These are phyloP conservation scores for Ganoderma lingzhi DNA, from an alignment of 1,284 basidiomycete species.

Conservation along the genomic window DNA sequence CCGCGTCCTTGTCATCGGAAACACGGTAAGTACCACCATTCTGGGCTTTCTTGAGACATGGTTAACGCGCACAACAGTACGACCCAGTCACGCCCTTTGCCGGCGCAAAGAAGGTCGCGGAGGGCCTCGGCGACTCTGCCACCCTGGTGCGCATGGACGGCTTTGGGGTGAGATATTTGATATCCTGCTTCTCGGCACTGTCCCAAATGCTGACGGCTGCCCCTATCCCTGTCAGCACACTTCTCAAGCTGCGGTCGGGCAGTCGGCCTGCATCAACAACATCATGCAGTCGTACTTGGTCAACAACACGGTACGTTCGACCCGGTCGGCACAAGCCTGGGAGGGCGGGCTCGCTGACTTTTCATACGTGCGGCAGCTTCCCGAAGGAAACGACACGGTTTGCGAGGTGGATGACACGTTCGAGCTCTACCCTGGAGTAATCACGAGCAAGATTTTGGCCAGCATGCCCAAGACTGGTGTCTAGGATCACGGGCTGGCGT, in stretches of 20 bases:
- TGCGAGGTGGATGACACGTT: conserved; percentile 20
- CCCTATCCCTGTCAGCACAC: conserved; percentile 4
- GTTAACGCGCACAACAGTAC: conserved; percentile 9
- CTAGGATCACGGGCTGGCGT: neutral
- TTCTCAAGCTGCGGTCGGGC: neutral
- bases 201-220: neutral
- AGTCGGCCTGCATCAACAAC: conserved; percentile 6
- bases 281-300: conserved; percentile 8
- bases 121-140: conserved; percentile 26
- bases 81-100: conserved; percentile 33
- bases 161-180: conserved; percentile 30
- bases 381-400: conserved; percentile 8
- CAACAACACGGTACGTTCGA: conserved; percentile 9
- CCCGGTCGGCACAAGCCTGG: too few relatives aligned
- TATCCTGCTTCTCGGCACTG: neutral
- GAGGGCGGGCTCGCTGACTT: neutral
- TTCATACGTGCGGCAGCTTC: conserved; percentile 4
- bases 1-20: conserved; percentile 33
- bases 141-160: conserved; percentile 31
- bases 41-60: too few relatives aligned
- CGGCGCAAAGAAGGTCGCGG: conserved; percentile 27
- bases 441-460: neutral
- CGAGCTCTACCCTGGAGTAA: conserved; percentile 3
- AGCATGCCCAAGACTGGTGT: neutral
- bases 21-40: conserved; percentile 15